Evolutionary conservation across 2,329 filamentous ascomycete genomes (phyloP), one percentile per base, ranked within the genome.

Genomic region (Aspergillus novofumigatus): DNA sequence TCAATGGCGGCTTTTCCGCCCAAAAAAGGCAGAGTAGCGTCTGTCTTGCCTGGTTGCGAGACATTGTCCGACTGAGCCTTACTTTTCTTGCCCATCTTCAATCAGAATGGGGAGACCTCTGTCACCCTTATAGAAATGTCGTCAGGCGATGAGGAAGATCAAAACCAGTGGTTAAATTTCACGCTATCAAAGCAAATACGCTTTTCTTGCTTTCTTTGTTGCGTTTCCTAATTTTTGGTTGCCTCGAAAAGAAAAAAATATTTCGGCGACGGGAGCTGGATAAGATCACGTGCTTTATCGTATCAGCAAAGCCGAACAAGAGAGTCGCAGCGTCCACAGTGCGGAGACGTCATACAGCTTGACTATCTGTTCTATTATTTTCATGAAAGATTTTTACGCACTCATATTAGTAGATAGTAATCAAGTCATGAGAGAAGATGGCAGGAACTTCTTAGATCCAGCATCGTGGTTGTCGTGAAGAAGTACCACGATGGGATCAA

Each of bases 1-100:
- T 92, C 88, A 59, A 91, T 79, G 58, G 81, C 79, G 72, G 83
- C 83, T 54, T 87, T 86, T 53, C 87, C 80, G 57, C 80, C 79
- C 70, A 84, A 83, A 52, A 77, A 68, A 41, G 73, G 62, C 57
- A 71, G 67, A 57, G 64, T 65, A 32, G 55, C 59, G 42, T 62
- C 59, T 42, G 59, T 47, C 28, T 56, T 56, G 29, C 41, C 47
- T 25, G 38, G 51, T 21, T 52, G 41, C 26, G 55, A 47, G 55
- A 51, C 23, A 11, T 54, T 51, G 38, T 60, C 65, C 38, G 69
- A 65, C 52, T 69, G 65, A 1, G 66, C 66, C 35, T 72, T 73
- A 25, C 65, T 67, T 55, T 72, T 72, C 53, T 73, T 74, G 50
- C 71, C 71, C 71, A 74, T 73, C 32, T 56, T 67, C 54, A 14